Evolutionary conservation across 805 yeast genomes (phyloP).

Genomic region (Saturnispora sanitii): DNA sequence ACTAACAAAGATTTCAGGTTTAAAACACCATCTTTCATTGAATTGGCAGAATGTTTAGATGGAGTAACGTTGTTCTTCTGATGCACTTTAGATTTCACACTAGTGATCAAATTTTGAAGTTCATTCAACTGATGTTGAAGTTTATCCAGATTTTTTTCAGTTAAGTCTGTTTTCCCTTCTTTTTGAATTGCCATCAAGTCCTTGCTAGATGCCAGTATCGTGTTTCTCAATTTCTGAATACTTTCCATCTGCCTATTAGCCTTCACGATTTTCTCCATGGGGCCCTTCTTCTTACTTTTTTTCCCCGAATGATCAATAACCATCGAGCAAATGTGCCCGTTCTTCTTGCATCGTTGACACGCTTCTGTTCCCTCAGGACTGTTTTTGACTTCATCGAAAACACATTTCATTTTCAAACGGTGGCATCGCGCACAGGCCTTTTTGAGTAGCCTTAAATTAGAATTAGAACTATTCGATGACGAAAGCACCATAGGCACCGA

Average conservation of each 20-base stretch:
- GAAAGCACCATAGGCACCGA: slow-evolving; percentile 1
- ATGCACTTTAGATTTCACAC: slow-evolving; percentile 9
- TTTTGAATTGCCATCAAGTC: slow-evolving; percentile 18
- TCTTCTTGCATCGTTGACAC: slow-evolving; percentile 37
- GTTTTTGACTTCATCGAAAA: slow-evolving; percentile 40
- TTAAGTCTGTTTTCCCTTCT: slow-evolving; percentile 16
- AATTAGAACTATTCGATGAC: neutral
- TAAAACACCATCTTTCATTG: slow-evolving; percentile 30
- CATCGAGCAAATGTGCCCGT: slow-evolving; percentile 37
- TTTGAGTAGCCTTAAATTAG: neutral
- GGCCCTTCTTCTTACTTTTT: slow-evolving; percentile 16
- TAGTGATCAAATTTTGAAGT: slow-evolving; percentile 24
- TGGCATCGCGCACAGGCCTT: slow-evolving; percentile 51
- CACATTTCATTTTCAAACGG: slow-evolving; percentile 42
- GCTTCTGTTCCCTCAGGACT: slow-evolving; percentile 32
- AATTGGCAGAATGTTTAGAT: slow-evolving; percentile 26
- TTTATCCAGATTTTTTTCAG: slow-evolving; percentile 15
- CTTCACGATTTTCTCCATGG: slow-evolving; percentile 20
- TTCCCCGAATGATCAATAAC: slow-evolving; percentile 44
- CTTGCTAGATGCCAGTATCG: slow-evolving; percentile 21
- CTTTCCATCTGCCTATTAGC: slow-evolving; percentile 22
- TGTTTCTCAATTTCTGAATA: slow-evolving; percentile 20
- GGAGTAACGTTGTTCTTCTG: neutral
- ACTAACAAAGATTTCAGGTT: slow-evolving; percentile 27
- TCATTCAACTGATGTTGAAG: slow-evolving; percentile 25